phyloP scores from a whole-genome alignment of 805 yeast genomes.

The Schizosaccharomyces cryophilus region DNA sequence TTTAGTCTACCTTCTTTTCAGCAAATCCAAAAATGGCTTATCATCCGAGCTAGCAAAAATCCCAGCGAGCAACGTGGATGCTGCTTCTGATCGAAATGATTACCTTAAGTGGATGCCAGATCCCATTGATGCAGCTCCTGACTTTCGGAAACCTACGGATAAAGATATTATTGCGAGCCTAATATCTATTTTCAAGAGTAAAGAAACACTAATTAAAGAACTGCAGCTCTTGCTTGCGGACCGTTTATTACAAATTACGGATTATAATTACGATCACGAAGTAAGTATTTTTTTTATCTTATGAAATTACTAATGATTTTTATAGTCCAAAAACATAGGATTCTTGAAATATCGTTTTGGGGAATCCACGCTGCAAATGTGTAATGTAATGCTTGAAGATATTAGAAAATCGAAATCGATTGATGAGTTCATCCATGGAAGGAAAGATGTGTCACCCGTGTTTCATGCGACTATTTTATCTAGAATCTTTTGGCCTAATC shows the following conservation, averaged over 20 bases:
- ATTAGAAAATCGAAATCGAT: slow-evolving; percentile 29
- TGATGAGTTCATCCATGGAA: slow-evolving; percentile 18
- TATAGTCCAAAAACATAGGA: slow-evolving; percentile 17
- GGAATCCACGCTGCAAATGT: slow-evolving; percentile 33
- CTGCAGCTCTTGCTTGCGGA: slow-evolving; percentile 36
- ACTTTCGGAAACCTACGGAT: slow-evolving; percentile 22
- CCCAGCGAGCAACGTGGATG: slow-evolving; percentile 11
- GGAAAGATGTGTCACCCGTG: slow-evolving; percentile 7
- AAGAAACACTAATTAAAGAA: slow-evolving; percentile 39
- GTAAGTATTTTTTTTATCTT: slow-evolving; percentile 8
- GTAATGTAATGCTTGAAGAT: slow-evolving; percentile 71
- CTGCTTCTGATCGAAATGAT: slow-evolving; percentile 10
- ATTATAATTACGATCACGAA: slow-evolving; percentile 11
- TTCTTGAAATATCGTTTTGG: slow-evolving; percentile 41
- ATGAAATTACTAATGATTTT: slow-evolving; percentile 10
- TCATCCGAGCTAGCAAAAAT: slow-evolving; percentile 5
- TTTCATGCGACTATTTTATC: slow-evolving; percentile 45
- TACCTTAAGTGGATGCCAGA: slow-evolving; percentile 52
- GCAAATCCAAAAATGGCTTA: neutral
- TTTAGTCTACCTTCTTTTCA: slow-evolving; percentile 38
- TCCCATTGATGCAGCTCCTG: slow-evolving; percentile 76
- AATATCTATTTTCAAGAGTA: slow-evolving; percentile 46
- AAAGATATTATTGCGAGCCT: slow-evolving; percentile 44
- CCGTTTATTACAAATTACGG: slow-evolving; percentile 19
- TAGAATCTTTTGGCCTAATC: slow-evolving; percentile 55